These are phyloP conservation scores for Selaginella tamariscina DNA, from an alignment of 75 land plant genomes.

Conservation along the genomic window DNA sequence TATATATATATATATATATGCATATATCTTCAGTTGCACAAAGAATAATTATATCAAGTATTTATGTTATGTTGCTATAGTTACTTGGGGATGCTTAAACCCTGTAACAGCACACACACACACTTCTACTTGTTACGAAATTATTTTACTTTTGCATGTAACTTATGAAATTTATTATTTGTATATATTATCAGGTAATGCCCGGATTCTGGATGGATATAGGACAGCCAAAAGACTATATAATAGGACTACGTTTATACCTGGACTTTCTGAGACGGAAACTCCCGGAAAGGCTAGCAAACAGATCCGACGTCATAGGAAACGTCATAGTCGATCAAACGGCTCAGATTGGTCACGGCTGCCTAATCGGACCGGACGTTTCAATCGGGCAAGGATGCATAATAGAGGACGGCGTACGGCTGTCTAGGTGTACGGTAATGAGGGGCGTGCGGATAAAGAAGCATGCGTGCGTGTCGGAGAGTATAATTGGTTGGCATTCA, in stretches of 20 bases:
- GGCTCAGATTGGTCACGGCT: constrained; percentile 80
- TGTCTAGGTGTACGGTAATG: constrained; percentile 88
- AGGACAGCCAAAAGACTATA: constrained; percentile 87
- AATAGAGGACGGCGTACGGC: constrained; percentile 73
- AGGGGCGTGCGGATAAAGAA: constrained; percentile 78
- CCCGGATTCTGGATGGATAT: constrained; percentile 96
- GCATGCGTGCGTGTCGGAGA: constrained; percentile 76
- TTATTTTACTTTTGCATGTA: too few species aligned
- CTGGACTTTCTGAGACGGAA: constrained; percentile 58
- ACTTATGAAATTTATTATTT: too few species aligned
- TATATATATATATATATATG: too few species aligned
- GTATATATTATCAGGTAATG: too few species aligned
- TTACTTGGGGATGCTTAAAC: too few species aligned
- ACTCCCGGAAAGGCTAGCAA: constrained; percentile 41
- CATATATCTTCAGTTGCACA: too few species aligned
- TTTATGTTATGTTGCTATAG: too few species aligned
- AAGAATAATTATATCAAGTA: too few species aligned
- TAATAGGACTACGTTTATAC: constrained; percentile 74
- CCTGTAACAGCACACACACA: too few species aligned
- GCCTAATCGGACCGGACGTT: constrained; percentile 90
- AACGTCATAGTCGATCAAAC: constrained; percentile 66
- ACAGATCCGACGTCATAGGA: constrained; percentile 51
- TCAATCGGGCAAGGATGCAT: constrained; percentile 80
- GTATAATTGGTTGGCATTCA: constrained; percentile 93
- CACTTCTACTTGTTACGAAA: too few species aligned